Evolutionary conservation across 148 eudicot species (phyloP).

Genomic region (Arctostaphylos glauca): DNA sequence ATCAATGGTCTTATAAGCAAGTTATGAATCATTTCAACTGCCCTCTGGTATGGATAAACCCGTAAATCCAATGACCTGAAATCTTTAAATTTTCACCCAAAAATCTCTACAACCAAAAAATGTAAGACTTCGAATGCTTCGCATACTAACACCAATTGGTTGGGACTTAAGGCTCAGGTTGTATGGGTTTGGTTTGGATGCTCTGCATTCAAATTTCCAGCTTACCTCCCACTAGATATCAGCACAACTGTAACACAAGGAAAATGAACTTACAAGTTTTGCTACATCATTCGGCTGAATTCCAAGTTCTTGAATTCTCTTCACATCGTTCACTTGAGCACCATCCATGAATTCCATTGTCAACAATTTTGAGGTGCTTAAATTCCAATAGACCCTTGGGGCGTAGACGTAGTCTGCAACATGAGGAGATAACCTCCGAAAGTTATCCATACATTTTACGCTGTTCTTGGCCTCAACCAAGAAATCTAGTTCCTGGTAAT

Average conservation of each 20-base stretch:
- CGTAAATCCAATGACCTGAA: not conserved
- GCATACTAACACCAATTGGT: not conserved
- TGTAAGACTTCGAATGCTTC: not conserved
- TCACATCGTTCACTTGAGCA: conserved; percentile 67
- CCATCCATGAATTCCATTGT: conserved; percentile 96
- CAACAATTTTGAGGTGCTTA: conserved; percentile 82
- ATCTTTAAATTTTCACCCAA: not conserved
- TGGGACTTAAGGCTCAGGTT: no score
- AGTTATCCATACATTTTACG: conserved; percentile 80
- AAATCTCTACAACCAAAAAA: not conserved
- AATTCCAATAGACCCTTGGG: conserved; percentile 73
- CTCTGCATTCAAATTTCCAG: not conserved
- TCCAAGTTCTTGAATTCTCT: conserved; percentile 62
- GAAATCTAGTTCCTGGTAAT: conserved; percentile 88
- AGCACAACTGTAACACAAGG: conserved; percentile 8
- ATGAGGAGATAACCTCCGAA: conserved; percentile 80
- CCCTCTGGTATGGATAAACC: not conserved
- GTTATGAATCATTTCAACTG: conserved; percentile 5
- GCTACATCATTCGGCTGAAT: conserved; percentile 74
- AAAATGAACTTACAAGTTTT: conserved; percentile 53
- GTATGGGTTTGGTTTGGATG: not conserved
- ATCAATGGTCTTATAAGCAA: not conserved
- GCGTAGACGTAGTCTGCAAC: conserved; percentile 82
- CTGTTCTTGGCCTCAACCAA: conserved; percentile 89
- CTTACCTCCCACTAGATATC: not conserved